Evolutionary conservation across 768 basidiomycete species (phyloP).

Genomic region (Boletus rubroflammeus): DNA sequence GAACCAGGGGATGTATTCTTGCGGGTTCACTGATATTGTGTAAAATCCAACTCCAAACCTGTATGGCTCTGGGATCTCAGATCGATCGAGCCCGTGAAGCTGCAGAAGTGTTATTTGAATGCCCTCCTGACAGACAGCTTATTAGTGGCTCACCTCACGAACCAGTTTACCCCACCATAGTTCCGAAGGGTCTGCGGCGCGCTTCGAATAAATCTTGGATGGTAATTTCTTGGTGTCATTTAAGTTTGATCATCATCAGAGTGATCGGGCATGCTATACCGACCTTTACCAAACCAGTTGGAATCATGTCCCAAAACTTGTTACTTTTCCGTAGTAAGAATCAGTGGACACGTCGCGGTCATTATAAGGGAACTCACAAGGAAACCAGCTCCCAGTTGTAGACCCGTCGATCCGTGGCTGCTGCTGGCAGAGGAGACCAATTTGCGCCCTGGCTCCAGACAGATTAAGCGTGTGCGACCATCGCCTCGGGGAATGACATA

Average conservation of each 20-base stretch:
- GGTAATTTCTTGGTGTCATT: conserved; percentile 36
- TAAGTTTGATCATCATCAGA: not conserved
- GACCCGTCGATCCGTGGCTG: conserved; percentile 31
- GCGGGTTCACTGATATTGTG: conserved; percentile 49
- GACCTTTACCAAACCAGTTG: conserved; percentile 40
- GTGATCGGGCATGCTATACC: not conserved
- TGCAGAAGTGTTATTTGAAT: conserved; percentile 13
- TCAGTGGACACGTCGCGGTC: conserved; percentile 3
- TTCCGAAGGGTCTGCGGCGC: conserved; percentile 13
- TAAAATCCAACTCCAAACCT: conserved; percentile 41
- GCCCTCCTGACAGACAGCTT: not conserved
- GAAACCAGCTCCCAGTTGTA: conserved; percentile 39
- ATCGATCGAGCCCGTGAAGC: conserved; percentile 32
- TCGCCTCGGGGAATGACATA: conserved; percentile 18
- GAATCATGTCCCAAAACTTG: conserved; percentile 47
- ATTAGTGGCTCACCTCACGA: conserved; percentile 33
- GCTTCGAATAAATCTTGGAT: conserved; percentile 31
- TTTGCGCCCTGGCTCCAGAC: conserved; percentile 38
- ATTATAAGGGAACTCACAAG: conserved; percentile 33
- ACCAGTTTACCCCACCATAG: conserved; percentile 41
- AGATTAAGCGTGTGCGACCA: not conserved
- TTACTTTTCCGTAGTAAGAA: conserved; percentile 27
- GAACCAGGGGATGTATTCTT: conserved; percentile 49
- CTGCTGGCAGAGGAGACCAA: conserved; percentile 43
- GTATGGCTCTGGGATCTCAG: conserved; percentile 35